Conservation (phyloP, 2,329 filamentous ascomycete species). For the Gremmenia infestans region DNA sequence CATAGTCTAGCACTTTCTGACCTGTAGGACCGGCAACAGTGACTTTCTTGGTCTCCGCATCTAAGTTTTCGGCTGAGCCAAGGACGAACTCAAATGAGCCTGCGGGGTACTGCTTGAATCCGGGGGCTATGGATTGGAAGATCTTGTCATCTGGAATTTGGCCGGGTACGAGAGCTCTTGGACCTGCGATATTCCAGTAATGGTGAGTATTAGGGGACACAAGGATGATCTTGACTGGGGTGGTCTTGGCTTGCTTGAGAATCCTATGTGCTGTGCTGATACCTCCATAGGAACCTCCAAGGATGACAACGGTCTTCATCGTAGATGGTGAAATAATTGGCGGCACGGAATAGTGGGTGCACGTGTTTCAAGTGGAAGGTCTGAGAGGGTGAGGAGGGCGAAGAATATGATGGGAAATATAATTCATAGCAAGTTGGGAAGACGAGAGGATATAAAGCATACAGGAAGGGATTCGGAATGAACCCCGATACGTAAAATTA, state of each 20-base stretch:
- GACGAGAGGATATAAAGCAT: constrained; percentile 11
- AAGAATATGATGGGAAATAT: too few species aligned
- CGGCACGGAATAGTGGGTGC: background rate
- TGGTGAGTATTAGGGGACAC: constrained; percentile 48
- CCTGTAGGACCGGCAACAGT: constrained; percentile 34
- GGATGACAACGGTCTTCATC: constrained; percentile 31
- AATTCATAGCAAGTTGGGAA: too few species aligned
- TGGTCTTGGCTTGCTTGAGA: constrained; percentile 25
- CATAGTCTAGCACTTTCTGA: constrained; percentile 38
- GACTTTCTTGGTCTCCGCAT: constrained; percentile 39
- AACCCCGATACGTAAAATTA: background rate
- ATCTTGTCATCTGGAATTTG: constrained; percentile 40
- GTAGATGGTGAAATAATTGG: constrained; percentile 2
- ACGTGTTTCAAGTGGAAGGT: constrained; percentile 1
- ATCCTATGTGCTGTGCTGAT: constrained; percentile 30
- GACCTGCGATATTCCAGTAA: constrained; percentile 46
- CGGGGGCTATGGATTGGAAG: constrained; percentile 36
- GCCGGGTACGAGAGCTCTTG: constrained; percentile 41
- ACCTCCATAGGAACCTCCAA: constrained; percentile 31
- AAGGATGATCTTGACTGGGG: constrained; percentile 46
- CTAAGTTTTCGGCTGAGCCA: constrained; percentile 43
- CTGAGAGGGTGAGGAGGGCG: background rate
- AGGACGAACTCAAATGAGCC: constrained; percentile 48
- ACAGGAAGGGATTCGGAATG: background rate
- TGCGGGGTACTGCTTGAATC: constrained; percentile 44